Conservation (phyloP, 2,329 filamentous ascomycete species). For the Fusarium torulosum region DNA sequence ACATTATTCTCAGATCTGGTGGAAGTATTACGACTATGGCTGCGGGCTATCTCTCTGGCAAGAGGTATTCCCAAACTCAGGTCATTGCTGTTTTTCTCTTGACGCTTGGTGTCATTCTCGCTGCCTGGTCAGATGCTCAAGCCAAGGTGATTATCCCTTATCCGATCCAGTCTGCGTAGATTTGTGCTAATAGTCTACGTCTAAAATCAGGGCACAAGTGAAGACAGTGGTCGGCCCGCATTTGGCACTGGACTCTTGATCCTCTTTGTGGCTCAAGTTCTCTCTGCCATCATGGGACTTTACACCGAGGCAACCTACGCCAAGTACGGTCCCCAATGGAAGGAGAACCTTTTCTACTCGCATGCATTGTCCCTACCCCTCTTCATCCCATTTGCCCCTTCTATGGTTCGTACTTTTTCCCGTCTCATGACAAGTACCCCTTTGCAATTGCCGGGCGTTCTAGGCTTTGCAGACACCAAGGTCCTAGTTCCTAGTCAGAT, state of each 20-base stretch:
- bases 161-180: background rate
- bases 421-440: slow-evolving; percentile 74
- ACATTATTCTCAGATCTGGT: slow-evolving; percentile 95
- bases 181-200: slow-evolving; percentile 4
- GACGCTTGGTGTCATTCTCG: slow-evolving; percentile 86
- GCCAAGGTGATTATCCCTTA: slow-evolving; percentile 73
- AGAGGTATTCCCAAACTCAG: slow-evolving; percentile 84
- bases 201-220: slow-evolving; percentile 30
- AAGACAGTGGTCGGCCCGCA: slow-evolving; percentile 46
- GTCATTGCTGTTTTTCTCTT: slow-evolving; percentile 84
- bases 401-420: slow-evolving; percentile 72
- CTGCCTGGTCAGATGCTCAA: slow-evolving; percentile 89
- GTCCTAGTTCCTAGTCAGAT: slow-evolving; percentile 73
- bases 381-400: slow-evolving; percentile 78
- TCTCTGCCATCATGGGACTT: slow-evolving; percentile 94
- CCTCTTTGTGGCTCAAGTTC: slow-evolving; percentile 86
- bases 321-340: slow-evolving; percentile 89
- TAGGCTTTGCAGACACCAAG: slow-evolving; percentile 26
- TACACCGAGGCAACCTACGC: slow-evolving; percentile 94
- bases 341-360: slow-evolving; percentile 96
- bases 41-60: slow-evolving; percentile 89
- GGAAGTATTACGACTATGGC: slow-evolving; percentile 96
- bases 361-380: slow-evolving; percentile 80
- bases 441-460: slow-evolving; percentile 54
- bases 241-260: slow-evolving; percentile 78